phyloP scores from a whole-genome alignment of 306 rosid species.

The Acacia melanoxylon region DNA sequence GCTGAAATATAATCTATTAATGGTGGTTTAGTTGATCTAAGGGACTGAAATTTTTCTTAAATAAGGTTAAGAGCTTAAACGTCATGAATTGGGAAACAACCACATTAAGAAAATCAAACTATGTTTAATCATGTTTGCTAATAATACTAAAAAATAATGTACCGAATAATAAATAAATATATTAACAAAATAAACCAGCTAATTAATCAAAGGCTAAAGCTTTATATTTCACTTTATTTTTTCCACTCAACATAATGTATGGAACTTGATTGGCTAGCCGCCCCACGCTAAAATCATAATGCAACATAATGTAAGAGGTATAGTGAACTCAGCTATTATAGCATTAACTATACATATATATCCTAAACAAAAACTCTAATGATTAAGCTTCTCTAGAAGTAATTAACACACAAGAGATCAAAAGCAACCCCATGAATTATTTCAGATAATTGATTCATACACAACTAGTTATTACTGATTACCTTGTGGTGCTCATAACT shows the following conservation, averaged over 20 bases:
- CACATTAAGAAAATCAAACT: background rate
- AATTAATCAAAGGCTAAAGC: background rate
- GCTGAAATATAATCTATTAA: background rate
- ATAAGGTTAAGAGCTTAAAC: background rate
- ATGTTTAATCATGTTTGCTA: background rate
- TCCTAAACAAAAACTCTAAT: background rate
- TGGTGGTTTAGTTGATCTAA: background rate
- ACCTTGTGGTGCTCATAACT: background rate
- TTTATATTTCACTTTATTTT: background rate
- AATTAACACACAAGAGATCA: background rate
- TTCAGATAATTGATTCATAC: background rate
- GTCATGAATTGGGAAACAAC: background rate
- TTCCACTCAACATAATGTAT: background rate
- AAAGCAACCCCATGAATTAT: background rate
- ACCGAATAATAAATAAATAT: background rate
- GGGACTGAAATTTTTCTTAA: background rate
- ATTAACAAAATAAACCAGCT: background rate
- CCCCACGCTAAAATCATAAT: background rate
- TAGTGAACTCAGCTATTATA: background rate
- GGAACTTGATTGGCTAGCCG: background rate
- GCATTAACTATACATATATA: background rate
- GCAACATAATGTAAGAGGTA: background rate
- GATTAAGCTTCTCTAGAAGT: slow-evolving; percentile 1
- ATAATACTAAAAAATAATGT: no score
- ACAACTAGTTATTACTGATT: background rate